phyloP scores from a whole-genome alignment of 192 early-diverging fungal species.

The Podila clonocystis region DNA sequence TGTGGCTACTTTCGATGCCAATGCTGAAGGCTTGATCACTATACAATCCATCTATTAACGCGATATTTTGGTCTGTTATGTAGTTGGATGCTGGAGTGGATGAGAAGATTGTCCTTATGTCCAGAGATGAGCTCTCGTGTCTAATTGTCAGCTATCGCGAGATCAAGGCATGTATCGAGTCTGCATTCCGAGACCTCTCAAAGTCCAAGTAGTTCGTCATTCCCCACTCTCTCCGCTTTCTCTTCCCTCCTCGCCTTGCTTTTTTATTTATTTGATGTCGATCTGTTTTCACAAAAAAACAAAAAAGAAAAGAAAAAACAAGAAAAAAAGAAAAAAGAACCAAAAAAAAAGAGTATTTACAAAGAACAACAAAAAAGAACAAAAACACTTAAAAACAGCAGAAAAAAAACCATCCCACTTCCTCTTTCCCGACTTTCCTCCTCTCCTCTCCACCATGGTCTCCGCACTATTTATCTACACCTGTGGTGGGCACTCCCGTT shows the following conservation, averaged over 20 bases:
- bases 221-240: background rate
- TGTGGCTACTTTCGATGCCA: background rate
- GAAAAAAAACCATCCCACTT: too few relatives aligned
- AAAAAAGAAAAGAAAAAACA: background rate
- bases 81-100: slow-evolving; percentile 95
- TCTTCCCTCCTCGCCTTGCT: background rate
- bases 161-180: slow-evolving; percentile 91
- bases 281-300: background rate
- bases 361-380: too few relatives aligned
- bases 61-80: too few relatives aligned
- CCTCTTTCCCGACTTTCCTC: too few relatives aligned
- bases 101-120: slow-evolving; percentile 95
- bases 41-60: too few relatives aligned
- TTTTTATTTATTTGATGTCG: background rate
- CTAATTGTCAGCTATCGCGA: slow-evolving; percentile 97
- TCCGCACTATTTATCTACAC: too few relatives aligned
- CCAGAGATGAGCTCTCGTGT: slow-evolving; percentile 96
- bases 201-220: slow-evolving; percentile 34
- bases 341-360: background rate
- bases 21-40: too few relatives aligned
- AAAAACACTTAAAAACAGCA: too few relatives aligned
- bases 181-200: slow-evolving; percentile 84
- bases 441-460: too few relatives aligned
- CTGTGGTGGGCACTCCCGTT: too few relatives aligned
- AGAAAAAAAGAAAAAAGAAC: background rate